Conservation (phyloP, 2,329 filamentous ascomycete genomes). For the Clonostachys sp. region DNA sequence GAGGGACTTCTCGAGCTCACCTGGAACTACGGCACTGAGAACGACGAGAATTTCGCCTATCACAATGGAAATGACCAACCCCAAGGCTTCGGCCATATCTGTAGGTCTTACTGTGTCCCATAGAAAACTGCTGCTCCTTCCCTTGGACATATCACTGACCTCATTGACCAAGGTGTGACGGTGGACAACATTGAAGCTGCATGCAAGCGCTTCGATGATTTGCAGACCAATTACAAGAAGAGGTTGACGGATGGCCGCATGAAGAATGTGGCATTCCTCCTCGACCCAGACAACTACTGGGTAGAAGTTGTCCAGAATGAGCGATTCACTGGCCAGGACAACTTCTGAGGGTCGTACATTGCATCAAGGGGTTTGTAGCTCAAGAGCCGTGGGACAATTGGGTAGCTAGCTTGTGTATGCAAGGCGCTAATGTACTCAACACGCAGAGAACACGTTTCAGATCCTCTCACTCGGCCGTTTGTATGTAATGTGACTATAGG, state of each 20-base stretch:
- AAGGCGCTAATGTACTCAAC: too few species aligned
- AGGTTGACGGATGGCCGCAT: slow-evolving; percentile 84
- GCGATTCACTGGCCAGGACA: slow-evolving; percentile 49
- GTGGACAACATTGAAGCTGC: slow-evolving; percentile 89
- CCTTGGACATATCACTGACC: slow-evolving; percentile 8
- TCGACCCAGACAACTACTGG: slow-evolving; percentile 88
- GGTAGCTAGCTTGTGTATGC: too few species aligned
- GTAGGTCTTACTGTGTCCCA: slow-evolving; percentile 39
- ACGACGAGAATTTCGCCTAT: slow-evolving; percentile 78
- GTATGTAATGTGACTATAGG: too few species aligned
- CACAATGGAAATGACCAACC: slow-evolving; percentile 90
- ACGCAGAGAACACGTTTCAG: too few species aligned
- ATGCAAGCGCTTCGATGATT: slow-evolving; percentile 78
- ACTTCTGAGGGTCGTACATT: slow-evolving; percentile 27
- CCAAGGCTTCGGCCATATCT: slow-evolving; percentile 93
- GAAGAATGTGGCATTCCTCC: slow-evolving; percentile 89
- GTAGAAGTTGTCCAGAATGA: slow-evolving; percentile 78
- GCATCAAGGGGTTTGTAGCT: too few species aligned
- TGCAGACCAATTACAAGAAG: slow-evolving; percentile 91
- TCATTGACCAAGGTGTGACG: slow-evolving; percentile 52
- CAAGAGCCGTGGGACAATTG: too few species aligned
- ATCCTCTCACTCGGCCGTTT: too few species aligned
- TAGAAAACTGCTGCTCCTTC: background rate
- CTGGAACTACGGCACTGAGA: slow-evolving; percentile 81
- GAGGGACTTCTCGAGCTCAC: slow-evolving; percentile 90